These are phyloP conservation scores for Aschersonia sp. DNA, from an alignment of 2,329 filamentous ascomycete genomes.

Conservation along the genomic window DNA sequence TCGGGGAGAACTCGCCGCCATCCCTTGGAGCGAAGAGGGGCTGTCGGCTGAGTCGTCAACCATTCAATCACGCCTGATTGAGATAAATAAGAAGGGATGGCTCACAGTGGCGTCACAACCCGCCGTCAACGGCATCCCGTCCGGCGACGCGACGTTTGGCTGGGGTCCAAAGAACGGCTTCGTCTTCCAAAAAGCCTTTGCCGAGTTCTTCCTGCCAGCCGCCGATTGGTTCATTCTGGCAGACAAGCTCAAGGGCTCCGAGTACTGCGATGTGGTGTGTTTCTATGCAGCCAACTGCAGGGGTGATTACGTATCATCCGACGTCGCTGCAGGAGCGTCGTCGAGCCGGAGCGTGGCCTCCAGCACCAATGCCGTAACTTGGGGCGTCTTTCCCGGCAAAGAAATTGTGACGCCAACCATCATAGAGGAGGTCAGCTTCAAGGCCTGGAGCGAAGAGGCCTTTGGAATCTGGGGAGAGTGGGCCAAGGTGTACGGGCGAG, in stretches of 20 bases:
- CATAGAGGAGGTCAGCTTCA: conserved; percentile 88
- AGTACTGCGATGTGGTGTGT: conserved; percentile 53
- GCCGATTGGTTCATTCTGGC: conserved; percentile 57
- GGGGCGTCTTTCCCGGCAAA: conserved; percentile 90
- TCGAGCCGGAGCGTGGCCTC: conserved; percentile 20
- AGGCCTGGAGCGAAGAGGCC: conserved; percentile 88
- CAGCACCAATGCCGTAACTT: conserved; percentile 86
- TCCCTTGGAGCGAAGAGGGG: conserved; percentile 90
- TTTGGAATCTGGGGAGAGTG: conserved; percentile 94
- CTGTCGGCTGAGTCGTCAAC: conserved; percentile 69
- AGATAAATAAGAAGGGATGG: conserved; percentile 71
- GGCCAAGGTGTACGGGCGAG: conserved; percentile 72
- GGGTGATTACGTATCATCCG: conserved; percentile 66
- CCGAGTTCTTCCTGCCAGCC: conserved; percentile 80
- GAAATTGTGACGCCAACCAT: conserved; percentile 95
- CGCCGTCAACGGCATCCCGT: conserved; percentile 73
- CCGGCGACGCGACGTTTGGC: conserved; percentile 66
- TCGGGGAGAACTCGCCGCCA: conserved; percentile 60
- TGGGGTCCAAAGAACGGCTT: conserved; percentile 91
- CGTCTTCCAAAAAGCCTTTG: conserved; percentile 96
- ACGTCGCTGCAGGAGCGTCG: conserved; percentile 24
- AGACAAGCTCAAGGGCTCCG: conserved; percentile 42
- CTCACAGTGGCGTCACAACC: conserved; percentile 96
- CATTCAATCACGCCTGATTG: conserved; percentile 62
- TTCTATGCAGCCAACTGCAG: conserved; percentile 75